Evolutionary conservation across 2,329 filamentous ascomycete species (phyloP).

Genomic region (Aspergillus eucalypticola): DNA sequence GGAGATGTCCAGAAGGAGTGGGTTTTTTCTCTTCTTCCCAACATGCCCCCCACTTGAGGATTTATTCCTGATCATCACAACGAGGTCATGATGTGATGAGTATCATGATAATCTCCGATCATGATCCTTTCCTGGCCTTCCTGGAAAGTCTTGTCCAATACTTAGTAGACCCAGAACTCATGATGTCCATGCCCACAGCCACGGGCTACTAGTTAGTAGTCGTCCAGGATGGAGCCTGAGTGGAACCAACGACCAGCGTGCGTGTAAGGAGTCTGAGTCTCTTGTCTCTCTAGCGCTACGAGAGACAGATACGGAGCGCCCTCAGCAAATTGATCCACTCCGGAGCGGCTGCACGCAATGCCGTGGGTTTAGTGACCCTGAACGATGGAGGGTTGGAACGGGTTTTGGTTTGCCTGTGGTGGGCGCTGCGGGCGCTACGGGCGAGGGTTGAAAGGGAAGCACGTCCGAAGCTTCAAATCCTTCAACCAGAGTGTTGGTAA

Average conservation of each 20-base stretch:
- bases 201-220: not conserved
- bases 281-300: not conserved
- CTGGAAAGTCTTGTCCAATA: too few species aligned
- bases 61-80: not conserved
- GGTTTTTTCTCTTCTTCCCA: not conserved
- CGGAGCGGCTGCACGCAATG: slow-evolving; percentile 23
- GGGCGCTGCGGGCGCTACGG: slow-evolving; percentile 21
- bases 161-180: not conserved
- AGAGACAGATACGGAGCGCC: not conserved
- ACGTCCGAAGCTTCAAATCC: slow-evolving; percentile 22
- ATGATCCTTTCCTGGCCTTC: not conserved
- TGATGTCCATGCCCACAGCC: not conserved
- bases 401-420: slow-evolving; percentile 12
- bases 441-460: slow-evolving; percentile 14
- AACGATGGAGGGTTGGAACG: slow-evolving; percentile 11
- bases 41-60: not conserved
- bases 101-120: not conserved
- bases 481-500: slow-evolving; percentile 24
- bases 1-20: too few species aligned
- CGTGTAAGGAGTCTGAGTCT: not conserved
- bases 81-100: not conserved
- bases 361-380: slow-evolving; percentile 1
- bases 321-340: slow-evolving; percentile 10
- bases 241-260: not conserved
- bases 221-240: not conserved